These are phyloP conservation scores for Kazachstania sp. DNA, from an alignment of 1,139 yeast genomes.

Conservation along the genomic window DNA sequence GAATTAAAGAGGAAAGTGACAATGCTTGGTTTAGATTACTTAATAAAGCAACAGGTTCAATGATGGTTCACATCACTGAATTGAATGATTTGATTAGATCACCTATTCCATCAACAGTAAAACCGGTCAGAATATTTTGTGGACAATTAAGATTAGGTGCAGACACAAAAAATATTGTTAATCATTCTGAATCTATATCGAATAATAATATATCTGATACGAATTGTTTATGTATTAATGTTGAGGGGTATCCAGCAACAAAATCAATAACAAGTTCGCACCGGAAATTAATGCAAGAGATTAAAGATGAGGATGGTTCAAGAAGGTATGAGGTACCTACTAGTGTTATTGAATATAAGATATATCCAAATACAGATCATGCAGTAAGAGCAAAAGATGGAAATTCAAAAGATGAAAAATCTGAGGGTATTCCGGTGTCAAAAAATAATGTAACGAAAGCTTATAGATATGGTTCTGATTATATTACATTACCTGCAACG, in stretches of 20 bases:
- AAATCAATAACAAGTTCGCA: slow-evolving; percentile 38
- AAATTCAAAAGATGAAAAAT: slow-evolving; percentile 14
- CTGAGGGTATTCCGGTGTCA: slow-evolving; percentile 29
- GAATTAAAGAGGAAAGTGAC: slow-evolving; percentile 2
- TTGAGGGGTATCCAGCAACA: slow-evolving; percentile 61
- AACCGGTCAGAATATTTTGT: slow-evolving; percentile 33
- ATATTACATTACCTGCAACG: slow-evolving; percentile 42
- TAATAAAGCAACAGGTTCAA: slow-evolving; percentile 17
- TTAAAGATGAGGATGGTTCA: slow-evolving; percentile 14
- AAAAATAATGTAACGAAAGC: slow-evolving; percentile 38
- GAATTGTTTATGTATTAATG: slow-evolving; percentile 35
- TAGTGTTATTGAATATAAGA: slow-evolving; percentile 27
- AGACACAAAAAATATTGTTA: slow-evolving; percentile 14
- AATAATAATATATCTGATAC: slow-evolving; percentile 18
- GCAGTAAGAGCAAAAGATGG: slow-evolving; percentile 13
- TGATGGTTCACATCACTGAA: slow-evolving; percentile 13
- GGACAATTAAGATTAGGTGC: slow-evolving; percentile 38
- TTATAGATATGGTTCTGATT: slow-evolving; percentile 59
- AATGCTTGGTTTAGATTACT: slow-evolving; percentile 21
- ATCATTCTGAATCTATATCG: slow-evolving; percentile 2
- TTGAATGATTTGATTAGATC: slow-evolving; percentile 14
- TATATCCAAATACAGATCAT: slow-evolving; percentile 12
- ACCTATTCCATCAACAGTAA: slow-evolving; percentile 20
- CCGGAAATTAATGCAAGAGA: slow-evolving; percentile 29
- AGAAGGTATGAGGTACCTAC: slow-evolving; percentile 23